A percentile compares a stretch with the other conserved stretches of the same genome.
Evolutionary conservation across 1,139 yeast genomes (phyloP).

Genomic region (Saccharomyces hybrid): DNA sequence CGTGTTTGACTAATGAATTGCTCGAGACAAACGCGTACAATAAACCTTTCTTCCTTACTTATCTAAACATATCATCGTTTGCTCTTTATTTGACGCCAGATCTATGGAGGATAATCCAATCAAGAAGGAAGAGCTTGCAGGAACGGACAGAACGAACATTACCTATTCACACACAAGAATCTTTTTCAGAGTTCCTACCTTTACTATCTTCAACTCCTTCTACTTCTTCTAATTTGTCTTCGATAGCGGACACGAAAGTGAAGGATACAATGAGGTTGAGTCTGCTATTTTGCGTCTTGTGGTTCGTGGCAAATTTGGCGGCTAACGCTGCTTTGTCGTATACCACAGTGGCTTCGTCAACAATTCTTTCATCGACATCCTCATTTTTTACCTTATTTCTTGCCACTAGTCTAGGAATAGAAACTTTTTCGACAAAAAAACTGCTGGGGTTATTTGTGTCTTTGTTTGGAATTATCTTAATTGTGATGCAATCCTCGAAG

Average conservation of each 20-base stretch:
- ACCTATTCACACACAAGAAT: conserved; percentile 2
- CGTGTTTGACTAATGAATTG: conserved; percentile 66
- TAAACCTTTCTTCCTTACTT: conserved; percentile 92
- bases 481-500: neutral
- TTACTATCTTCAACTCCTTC: conserved; percentile 1
- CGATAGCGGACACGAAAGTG: neutral
- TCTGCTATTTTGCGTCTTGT: conserved; percentile 70
- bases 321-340: conserved; percentile 81
- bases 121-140: conserved; percentile 24
- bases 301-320: conserved; percentile 85
- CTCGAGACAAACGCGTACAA: conserved; percentile 63
- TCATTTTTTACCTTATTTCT: conserved; percentile 83
- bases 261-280: conserved; percentile 53
- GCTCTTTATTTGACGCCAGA: conserved; percentile 68
- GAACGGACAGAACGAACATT: conserved; percentile 23
- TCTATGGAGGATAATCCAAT: conserved; percentile 30
- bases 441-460: conserved; percentile 62
- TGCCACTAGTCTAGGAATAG: conserved; percentile 70
- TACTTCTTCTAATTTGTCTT: neutral
- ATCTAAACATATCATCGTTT: conserved; percentile 81
- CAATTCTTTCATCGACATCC: conserved; percentile 83
- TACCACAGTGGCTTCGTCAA: conserved; percentile 89
- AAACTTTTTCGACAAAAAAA: conserved; percentile 56
- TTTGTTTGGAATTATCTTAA: conserved; percentile 54
- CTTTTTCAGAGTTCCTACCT: neutral